Evolutionary conservation across 768 basidiomycete species (phyloP).

Genomic region (Podaxis carcinomalis): DNA sequence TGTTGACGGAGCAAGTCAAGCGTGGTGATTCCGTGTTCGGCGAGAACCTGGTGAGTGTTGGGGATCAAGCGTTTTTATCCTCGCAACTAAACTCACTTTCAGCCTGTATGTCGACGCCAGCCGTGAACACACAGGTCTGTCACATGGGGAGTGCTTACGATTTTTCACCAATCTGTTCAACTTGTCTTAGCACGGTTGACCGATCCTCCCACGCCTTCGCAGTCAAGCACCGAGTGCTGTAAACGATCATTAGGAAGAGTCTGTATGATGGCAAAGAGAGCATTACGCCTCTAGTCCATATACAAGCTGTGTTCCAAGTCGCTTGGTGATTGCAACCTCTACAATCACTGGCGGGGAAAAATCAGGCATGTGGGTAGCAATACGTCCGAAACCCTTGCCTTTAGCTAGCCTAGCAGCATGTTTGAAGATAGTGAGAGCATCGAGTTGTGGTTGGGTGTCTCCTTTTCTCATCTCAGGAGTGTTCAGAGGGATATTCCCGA

Average conservation of each 20-base stretch:
- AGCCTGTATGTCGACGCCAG: constrained; percentile 18
- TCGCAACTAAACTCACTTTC: constrained; percentile 21
- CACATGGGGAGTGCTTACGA: constrained; percentile 47
- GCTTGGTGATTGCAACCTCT: constrained; percentile 67
- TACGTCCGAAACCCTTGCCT: constrained; percentile 38
- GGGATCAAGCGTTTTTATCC: background rate
- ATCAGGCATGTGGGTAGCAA: constrained; percentile 6
- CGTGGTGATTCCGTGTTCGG: constrained; percentile 65
- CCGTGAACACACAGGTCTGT: background rate
- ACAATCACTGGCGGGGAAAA: constrained; percentile 53
- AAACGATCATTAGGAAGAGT: background rate
- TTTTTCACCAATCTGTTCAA: constrained; percentile 90
- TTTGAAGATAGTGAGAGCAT: constrained; percentile 68
- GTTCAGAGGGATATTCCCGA: constrained; percentile 68
- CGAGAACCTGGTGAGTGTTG: constrained; percentile 51
- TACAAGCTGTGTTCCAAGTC: constrained; percentile 64
- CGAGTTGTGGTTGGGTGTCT: constrained; percentile 71
- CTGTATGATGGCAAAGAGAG: background rate
- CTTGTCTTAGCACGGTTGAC: constrained; percentile 78
- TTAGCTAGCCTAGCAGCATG: constrained; percentile 71
- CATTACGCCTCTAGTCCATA: constrained; percentile 72
- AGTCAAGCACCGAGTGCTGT: constrained; percentile 67
- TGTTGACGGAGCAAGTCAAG: constrained; percentile 53
- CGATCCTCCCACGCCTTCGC: constrained; percentile 93
- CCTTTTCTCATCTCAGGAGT: constrained; percentile 62